A percentile compares a stretch with the other conserved stretches of the same genome.
These are phyloP conservation scores for Xylaria multiplex DNA, from an alignment of 2,329 filamentous ascomycete genomes.

Conservation along the genomic window DNA sequence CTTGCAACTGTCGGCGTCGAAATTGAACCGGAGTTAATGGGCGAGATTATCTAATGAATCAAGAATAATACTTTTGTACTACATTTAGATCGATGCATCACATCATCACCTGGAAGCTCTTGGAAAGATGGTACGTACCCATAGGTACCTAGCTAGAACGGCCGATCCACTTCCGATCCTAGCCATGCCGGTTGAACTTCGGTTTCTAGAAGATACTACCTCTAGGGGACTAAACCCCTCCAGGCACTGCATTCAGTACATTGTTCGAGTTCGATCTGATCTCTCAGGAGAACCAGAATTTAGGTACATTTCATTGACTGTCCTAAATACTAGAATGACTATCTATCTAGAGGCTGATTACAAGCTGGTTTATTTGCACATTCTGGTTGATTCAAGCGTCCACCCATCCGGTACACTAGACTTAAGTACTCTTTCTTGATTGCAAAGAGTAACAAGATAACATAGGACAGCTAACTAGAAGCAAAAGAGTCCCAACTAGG, in stretches of 20 bases:
- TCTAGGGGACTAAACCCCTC: no score
- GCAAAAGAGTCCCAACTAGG: background rate
- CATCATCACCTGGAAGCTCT: constrained; percentile 38
- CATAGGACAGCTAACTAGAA: background rate
- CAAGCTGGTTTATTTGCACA: no score
- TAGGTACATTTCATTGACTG: no score
- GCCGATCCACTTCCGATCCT: background rate
- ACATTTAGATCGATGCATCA: background rate
- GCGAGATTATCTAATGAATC: constrained; percentile 36
- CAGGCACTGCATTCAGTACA: no score
- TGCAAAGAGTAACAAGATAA: background rate
- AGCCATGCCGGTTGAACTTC: background rate
- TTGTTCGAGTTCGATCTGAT: no score
- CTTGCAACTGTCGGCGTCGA: constrained; percentile 37
- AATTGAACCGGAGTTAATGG: constrained; percentile 38
- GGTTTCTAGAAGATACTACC: background rate
- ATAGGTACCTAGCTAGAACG: constrained; percentile 17
- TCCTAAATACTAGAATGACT: no score
- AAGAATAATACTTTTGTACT: constrained; percentile 21
- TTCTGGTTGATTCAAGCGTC: no score
- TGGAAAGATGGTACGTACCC: background rate
- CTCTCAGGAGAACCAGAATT: no score
- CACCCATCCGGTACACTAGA: no score
- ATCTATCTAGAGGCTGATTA: no score
- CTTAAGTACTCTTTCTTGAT: no score